These are phyloP conservation scores for Heterotrichella gracilis DNA, from an alignment of 352 stramenopile species.

Conservation along the genomic window DNA sequence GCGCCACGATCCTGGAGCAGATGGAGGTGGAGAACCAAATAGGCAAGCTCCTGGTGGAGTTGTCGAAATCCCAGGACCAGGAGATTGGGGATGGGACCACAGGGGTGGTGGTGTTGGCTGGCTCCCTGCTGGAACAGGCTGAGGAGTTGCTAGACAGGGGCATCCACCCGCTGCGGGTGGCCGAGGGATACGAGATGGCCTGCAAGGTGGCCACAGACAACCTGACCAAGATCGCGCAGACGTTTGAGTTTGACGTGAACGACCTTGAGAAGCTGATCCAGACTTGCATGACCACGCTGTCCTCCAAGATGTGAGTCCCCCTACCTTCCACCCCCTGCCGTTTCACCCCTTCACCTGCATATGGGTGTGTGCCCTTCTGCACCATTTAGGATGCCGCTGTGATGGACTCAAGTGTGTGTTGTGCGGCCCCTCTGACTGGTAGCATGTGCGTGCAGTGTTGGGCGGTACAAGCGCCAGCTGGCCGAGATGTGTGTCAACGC, in stretches of 20 bases:
- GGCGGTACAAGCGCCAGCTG: constrained; percentile 83
- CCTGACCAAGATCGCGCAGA: constrained; percentile 65
- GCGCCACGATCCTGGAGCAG: constrained; percentile 90
- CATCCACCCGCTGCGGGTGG: constrained; percentile 87
- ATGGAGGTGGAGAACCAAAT: constrained; percentile 97
- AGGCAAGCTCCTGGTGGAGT: constrained; percentile 83
- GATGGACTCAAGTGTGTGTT: too few relatives aligned
- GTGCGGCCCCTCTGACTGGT: too few relatives aligned
- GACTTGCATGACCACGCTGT: constrained; percentile 89
- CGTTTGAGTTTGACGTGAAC: constrained; percentile 67
- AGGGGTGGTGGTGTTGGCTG: constrained; percentile 84
- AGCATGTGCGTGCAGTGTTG: too few relatives aligned
- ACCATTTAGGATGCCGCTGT: too few relatives aligned
- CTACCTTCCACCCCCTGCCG: constrained; percentile 38
- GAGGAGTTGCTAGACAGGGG: constrained; percentile 73
- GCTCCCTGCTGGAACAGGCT: constrained; percentile 56
- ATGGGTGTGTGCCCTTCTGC: too few relatives aligned
- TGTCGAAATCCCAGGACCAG: constrained; percentile 90
- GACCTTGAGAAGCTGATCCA: constrained; percentile 65
- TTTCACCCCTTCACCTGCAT: too few relatives aligned
- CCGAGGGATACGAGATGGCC: constrained; percentile 84
- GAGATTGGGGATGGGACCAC: constrained; percentile 99
- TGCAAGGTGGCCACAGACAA: constrained; percentile 71
- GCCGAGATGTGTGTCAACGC: constrained; percentile 85
- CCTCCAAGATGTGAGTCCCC: constrained; percentile 95